Evolutionary conservation across 768 basidiomycete species (phyloP), one percentile per base, ranked within the genome.

Genomic region (Panaeolus cyanescens): DNA sequence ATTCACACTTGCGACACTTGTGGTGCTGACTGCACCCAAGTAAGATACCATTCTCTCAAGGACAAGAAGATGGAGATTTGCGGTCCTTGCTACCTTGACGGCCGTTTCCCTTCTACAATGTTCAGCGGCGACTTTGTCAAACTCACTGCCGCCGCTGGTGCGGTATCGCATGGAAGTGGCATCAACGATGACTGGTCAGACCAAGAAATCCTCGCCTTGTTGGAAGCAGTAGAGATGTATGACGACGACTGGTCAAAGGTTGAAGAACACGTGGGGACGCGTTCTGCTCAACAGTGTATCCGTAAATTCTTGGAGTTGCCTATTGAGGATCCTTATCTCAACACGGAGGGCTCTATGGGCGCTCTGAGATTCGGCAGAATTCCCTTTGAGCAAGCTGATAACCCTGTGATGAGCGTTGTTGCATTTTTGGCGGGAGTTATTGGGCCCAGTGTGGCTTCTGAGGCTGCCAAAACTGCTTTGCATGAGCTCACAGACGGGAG

Each of bases 181-280:
- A 65, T 62, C 15, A 82, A 80, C 30, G 88, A 88, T 59, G 87
- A 90, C 62, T 99, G 97, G 97, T 82, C 87, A 1, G 96, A 97
- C 71, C 91, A 95, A 71, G 97, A 99, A 74, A 82, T 90, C 19
- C 75, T 99, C 9, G 75, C 92, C 7, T 80, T 99, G 4, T 82
- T 99, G n/a, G 97, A 99, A 73, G 97, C 90, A 15, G 86, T 99
- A 40, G 97, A 99, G 75, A 97, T 99, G 93, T 94, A 89, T 72
- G 95, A 97, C 65, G 96, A 99, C 69, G 96, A 98, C 69, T 99
- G 96, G 96, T 87, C 87, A 20, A 84, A 86, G 54, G 88, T 99
- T 64, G 91, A 96, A 65, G 92, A 95, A 66, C 96, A 99, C 71
- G 95, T 99, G 53, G 92, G 91, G 12, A 92, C 95, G 25, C 82